Evolutionary conservation across 192 early-diverging fungal species (phyloP).

Genomic region (Gryganskiella cystojenkinii): DNA sequence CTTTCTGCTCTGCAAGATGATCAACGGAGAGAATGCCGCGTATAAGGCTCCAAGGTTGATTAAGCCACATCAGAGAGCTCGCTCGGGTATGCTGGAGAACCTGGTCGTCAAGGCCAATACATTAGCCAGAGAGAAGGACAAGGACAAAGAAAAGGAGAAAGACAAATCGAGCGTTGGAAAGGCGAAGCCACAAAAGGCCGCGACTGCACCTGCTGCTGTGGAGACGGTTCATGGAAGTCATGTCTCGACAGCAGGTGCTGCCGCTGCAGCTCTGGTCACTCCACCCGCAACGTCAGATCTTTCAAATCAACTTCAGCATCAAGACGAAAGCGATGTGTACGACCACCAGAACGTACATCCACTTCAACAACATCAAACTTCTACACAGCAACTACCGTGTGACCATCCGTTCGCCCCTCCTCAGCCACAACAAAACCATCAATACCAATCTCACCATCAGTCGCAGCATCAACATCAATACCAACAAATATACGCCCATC

Average conservation of each 20-base stretch:
- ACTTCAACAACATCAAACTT: too few species aligned
- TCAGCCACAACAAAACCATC: background rate
- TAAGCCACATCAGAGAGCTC: constrained; percentile 57
- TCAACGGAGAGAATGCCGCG: constrained; percentile 68
- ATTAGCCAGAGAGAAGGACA: constrained; percentile 31
- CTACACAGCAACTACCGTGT: too few species aligned
- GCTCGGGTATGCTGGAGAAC: constrained; percentile 60
- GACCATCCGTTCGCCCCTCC: too few species aligned
- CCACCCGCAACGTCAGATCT: too few species aligned
- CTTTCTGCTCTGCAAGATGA: constrained; percentile 58
- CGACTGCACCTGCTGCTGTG: background rate
- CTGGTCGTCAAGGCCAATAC: constrained; percentile 54
- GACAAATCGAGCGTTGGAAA: constrained; percentile 1
- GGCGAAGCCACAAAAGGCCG: constrained; percentile 2
- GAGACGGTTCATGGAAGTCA: background rate
- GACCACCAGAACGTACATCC: too few species aligned
- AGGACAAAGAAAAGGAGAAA: constrained; percentile 20
- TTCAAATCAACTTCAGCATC: too few species aligned
- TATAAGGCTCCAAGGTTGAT: constrained; percentile 64
- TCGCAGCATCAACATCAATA: constrained; percentile 5
- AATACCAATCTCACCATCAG: background rate
- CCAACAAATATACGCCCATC: background rate
- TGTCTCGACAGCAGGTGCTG: background rate
- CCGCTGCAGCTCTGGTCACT: background rate
- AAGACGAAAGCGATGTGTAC: too few species aligned